A percentile compares a stretch with the other conserved stretches of the same genome.
phyloP scores from a whole-genome alignment of 2,329 filamentous ascomycete genomes.

The Thelonectria rubi region DNA sequence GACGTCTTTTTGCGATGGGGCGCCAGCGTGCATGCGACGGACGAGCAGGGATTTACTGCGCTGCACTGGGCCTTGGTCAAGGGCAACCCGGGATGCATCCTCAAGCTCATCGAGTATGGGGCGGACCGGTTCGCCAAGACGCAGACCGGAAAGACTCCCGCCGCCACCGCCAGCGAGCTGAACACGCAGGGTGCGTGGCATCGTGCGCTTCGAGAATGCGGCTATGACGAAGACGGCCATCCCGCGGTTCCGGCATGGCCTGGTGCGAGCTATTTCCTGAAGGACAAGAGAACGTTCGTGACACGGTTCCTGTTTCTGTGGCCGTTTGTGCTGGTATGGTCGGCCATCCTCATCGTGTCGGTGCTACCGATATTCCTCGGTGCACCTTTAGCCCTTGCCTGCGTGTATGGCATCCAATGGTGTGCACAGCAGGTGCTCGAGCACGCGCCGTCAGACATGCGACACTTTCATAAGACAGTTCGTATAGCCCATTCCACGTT shows the following conservation, averaged over 20 bases:
- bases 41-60: conserved; percentile 93
- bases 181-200: conserved; percentile 86
- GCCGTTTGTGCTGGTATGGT: conserved; percentile 81
- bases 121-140: conserved; percentile 93
- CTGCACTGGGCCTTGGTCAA: conserved; percentile 97
- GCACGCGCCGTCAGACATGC: conserved; percentile 88
- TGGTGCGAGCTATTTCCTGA: conserved; percentile 74
- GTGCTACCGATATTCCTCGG: conserved; percentile 78
- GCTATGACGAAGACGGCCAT: conserved; percentile 82
- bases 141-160: conserved; percentile 87
- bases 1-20: conserved; percentile 95
- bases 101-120: conserved; percentile 95
- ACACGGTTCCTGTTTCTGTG: conserved; percentile 89
- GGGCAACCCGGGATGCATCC: conserved; percentile 86
- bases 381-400: conserved; percentile 73
- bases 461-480: conserved; percentile 88
- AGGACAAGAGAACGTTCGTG: conserved; percentile 81
- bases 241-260: conserved; percentile 76
- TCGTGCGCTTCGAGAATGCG: conserved; percentile 82
- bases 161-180: conserved; percentile 86
- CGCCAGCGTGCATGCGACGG: conserved; percentile 87
- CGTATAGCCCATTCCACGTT: conserved; percentile 43
- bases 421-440: conserved; percentile 79
- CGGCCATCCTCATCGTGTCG: conserved; percentile 76
- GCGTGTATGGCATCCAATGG: conserved; percentile 78